Base-by-base conservation (phyloP, 1,284 basidiomycete species). In the Fomitopsis pinicola region DNA sequence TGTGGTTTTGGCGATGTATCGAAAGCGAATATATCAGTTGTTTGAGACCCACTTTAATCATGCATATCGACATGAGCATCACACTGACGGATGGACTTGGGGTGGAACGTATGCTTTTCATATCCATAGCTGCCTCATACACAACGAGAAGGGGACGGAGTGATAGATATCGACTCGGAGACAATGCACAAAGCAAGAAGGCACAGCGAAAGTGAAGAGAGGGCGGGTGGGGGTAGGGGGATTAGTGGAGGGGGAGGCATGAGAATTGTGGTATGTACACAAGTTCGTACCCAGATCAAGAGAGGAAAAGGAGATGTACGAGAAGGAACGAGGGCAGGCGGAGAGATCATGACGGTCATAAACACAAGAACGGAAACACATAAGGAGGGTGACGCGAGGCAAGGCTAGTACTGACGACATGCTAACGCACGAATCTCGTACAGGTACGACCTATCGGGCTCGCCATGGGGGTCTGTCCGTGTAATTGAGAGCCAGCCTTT, bases 401-500 rank as follows among this genome's bases (percentile, higher is more conserved):
- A 44, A 42, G 50, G 64, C 83, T 72, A 90, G 75, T 92, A 92
- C 72, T 86, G 87, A 70, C 89, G 84, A 40, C 89, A 92, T 26
- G 90, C 90, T 64, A 93, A 82, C 42, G 88, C 87, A 66, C 90
- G 85, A 65, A 93, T 92, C 73, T 92, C 91, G 73, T 84, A 89
- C 40, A 93, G 78, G 68, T 84, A 81, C 54, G 82, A 80, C 61
- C 85, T 83, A 68, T 86, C 85, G 36, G 81, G 77, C 60, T 81
- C 78, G 28, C 77, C 72, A 64, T 76, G 80, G 35, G 76, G 64
- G 63, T 80, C 77, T 38, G 65, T 62, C 44, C 80, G 78, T 66
- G 44, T 1, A 6, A 52, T 19, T 45, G 46, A 61, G 38, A 83
- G 80, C 95, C 94, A 96, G 7, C 88, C 88, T 66, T 84, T 87